Conservation (phyloP, 1,284 basidiomycete species). For the Sphaerobolus stellatus region DNA sequence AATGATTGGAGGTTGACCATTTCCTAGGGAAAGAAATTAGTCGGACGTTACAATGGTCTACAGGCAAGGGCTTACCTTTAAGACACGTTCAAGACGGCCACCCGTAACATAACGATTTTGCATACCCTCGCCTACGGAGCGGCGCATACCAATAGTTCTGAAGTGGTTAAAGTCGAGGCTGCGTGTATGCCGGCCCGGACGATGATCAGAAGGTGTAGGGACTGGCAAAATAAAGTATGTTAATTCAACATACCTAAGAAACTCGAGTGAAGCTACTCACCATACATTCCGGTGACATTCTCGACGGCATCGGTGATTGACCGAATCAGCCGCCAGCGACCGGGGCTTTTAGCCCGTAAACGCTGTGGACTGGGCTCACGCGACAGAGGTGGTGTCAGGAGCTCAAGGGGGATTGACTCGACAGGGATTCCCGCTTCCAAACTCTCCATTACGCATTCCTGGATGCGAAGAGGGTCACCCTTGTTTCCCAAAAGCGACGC, state of each 20-base stretch:
- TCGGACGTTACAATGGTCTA: not conserved
- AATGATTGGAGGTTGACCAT: slow-evolving; percentile 79
- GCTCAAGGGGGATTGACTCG: slow-evolving; percentile 64
- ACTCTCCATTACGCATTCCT: slow-evolving; percentile 59
- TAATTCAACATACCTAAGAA: slow-evolving; percentile 12
- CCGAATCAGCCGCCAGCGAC: slow-evolving; percentile 75
- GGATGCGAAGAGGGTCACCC: slow-evolving; percentile 43
- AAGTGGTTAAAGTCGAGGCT: slow-evolving; percentile 92
- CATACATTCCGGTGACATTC: slow-evolving; percentile 67
- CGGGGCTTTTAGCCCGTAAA: slow-evolving; percentile 67
- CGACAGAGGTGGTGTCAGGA: slow-evolving; percentile 72
- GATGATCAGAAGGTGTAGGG: slow-evolving; percentile 66
- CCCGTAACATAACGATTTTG: slow-evolving; percentile 92
- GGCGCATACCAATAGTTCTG: slow-evolving; percentile 90
- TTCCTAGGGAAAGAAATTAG: slow-evolving; percentile 52
- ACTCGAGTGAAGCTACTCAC: slow-evolving; percentile 37
- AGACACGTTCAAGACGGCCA: slow-evolving; percentile 75
- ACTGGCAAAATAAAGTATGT: slow-evolving; percentile 44
- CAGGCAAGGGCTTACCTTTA: slow-evolving; percentile 59
- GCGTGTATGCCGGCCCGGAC: slow-evolving; percentile 73
- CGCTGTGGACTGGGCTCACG: slow-evolving; percentile 78
- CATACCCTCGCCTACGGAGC: slow-evolving; percentile 87
- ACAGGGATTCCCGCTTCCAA: slow-evolving; percentile 52
- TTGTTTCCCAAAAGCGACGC: slow-evolving; percentile 38
- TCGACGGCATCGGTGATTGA: slow-evolving; percentile 74